These are phyloP conservation scores for Colletotrichum noveboracense DNA, from an alignment of 2,329 filamentous ascomycete species.

Conservation along the genomic window DNA sequence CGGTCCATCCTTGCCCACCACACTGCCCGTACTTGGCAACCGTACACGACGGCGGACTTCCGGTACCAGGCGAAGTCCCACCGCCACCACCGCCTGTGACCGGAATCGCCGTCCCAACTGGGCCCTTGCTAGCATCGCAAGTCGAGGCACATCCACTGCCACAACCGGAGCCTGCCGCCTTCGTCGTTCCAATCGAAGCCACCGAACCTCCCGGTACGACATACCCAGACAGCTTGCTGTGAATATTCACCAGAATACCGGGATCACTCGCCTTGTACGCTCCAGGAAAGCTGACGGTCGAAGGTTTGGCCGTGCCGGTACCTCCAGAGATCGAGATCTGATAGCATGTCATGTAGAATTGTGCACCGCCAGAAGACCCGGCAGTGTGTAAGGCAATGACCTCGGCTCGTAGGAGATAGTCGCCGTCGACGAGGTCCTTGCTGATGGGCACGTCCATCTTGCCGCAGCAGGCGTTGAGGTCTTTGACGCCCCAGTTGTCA, in stretches of 20 bases:
- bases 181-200: constrained; percentile 43
- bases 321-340: constrained; percentile 35
- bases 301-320: constrained; percentile 29
- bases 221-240: constrained; percentile 43
- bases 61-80: not conserved
- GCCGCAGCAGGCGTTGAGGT: constrained; percentile 43
- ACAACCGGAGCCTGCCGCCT: constrained; percentile 44
- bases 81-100: not conserved
- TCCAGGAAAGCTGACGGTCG: constrained; percentile 44
- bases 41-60: constrained; percentile 30
- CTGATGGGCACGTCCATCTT: constrained; percentile 46
- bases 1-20: constrained; percentile 44
- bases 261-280: constrained; percentile 49
- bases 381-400: constrained; percentile 53
- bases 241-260: constrained; percentile 54
- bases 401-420: constrained; percentile 54
- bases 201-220: constrained; percentile 49
- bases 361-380: constrained; percentile 33
- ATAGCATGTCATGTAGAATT: constrained; percentile 45
- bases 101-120: constrained; percentile 29
- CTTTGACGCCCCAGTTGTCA: constrained; percentile 51
- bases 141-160: constrained; percentile 42
- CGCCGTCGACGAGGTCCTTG: constrained; percentile 34
- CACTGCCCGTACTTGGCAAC: constrained; percentile 42
- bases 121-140: constrained; percentile 36